These are phyloP conservation scores for Alternaria atra DNA, from an alignment of 2,329 filamentous ascomycete species.

Conservation along the genomic window DNA sequence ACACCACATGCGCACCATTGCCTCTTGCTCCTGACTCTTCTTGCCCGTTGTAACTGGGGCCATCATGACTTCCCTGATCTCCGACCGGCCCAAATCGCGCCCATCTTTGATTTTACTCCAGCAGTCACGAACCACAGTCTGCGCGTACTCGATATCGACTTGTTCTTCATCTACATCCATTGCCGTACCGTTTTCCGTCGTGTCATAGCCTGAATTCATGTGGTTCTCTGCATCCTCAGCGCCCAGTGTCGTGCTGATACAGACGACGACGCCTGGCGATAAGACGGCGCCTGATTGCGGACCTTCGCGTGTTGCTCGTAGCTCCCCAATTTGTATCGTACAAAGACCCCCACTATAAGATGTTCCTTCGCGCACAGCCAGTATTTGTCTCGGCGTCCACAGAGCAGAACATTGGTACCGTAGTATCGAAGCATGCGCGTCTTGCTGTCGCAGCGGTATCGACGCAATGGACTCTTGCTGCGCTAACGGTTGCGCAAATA, in stretches of 20 bases:
- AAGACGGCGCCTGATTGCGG: constrained; percentile 22
- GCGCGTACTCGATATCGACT: constrained; percentile 34
- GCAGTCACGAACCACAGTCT: constrained; percentile 33
- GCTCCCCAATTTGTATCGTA: constrained; percentile 40
- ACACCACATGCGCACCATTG: constrained; percentile 45
- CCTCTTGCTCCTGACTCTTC: constrained; percentile 27
- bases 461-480: constrained; percentile 27
- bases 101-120: constrained; percentile 38
- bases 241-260: constrained; percentile 31
- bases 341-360: constrained; percentile 36
- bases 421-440: constrained; percentile 29
- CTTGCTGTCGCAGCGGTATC: constrained; percentile 37
- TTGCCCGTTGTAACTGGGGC: constrained; percentile 7
- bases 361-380: constrained; percentile 31
- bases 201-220: not conserved
- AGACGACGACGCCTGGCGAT: constrained; percentile 43
- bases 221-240: constrained; percentile 15
- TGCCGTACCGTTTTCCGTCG: constrained; percentile 1
- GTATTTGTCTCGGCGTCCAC: constrained; percentile 38
- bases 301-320: constrained; percentile 33
- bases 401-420: constrained; percentile 35
- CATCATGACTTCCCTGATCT: constrained; percentile 43
- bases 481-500: constrained; percentile 32
- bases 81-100: constrained; percentile 34
- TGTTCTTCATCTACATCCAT: constrained; percentile 11